Percentiles rank a stretch among this genome's conserved stretches.
phyloP scores from a whole-genome alignment of 306 rosid genomes.

The Myrica gale region DNA sequence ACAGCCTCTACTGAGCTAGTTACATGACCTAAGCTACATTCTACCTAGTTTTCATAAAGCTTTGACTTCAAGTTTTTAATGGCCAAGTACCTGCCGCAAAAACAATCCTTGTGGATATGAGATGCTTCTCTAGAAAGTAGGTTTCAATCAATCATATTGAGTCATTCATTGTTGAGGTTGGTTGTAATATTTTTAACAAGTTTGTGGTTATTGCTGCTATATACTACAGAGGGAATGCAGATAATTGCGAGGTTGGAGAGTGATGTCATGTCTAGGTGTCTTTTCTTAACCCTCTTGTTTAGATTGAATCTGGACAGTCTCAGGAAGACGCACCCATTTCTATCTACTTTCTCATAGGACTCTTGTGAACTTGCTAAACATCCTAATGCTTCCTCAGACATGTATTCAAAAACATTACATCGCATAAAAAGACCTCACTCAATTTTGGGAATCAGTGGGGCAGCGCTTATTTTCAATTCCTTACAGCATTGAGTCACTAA shows the following conservation, averaged over 20 bases:
- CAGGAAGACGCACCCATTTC: not conserved
- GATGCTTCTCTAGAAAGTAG: not conserved
- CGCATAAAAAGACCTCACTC: no score
- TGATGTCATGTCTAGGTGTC: slow-evolving; percentile 2
- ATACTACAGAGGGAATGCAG: not conserved
- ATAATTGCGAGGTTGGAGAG: slow-evolving; percentile 2
- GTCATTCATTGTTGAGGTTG: not conserved
- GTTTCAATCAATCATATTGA: not conserved
- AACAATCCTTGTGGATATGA: not conserved
- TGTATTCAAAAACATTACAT: no score
- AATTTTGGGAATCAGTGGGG: no score
- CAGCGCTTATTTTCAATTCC: no score
- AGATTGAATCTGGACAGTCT: not conserved
- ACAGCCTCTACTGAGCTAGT: not conserved
- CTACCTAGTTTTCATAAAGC: slow-evolving; percentile 4
- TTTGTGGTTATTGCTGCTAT: not conserved
- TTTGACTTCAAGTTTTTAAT: not conserved
- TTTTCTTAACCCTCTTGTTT: not conserved
- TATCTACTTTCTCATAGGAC: not conserved
- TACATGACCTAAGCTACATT: not conserved
- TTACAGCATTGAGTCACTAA: no score
- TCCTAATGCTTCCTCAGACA: not conserved
- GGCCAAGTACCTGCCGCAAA: slow-evolving; percentile 1
- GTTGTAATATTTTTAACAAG: not conserved
- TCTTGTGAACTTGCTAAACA: not conserved